Evolutionary conservation across 2,329 filamentous ascomycete genomes (phyloP).

Genomic region (Purpureocillium lavendulum): DNA sequence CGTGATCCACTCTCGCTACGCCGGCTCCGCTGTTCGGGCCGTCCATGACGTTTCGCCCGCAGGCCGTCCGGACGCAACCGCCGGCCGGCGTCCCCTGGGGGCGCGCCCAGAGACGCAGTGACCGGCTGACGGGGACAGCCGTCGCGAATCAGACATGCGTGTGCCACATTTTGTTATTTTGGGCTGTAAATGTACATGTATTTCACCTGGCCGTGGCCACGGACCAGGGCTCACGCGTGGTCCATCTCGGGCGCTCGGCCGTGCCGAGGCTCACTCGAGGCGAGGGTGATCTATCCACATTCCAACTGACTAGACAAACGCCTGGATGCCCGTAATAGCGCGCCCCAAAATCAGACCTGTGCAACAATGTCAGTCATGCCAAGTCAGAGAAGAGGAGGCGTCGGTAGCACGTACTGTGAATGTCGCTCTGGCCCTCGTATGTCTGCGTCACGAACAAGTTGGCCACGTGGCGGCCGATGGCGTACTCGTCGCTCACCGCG

Average conservation of each 20-base stretch:
- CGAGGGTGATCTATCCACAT: too few species aligned
- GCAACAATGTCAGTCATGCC: constrained; percentile 9
- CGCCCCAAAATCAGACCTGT: constrained; percentile 61
- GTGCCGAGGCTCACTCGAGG: too few species aligned
- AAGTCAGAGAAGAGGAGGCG: not conserved
- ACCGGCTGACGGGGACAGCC: too few species aligned
- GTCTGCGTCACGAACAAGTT: constrained; percentile 97
- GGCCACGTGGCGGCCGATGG: constrained; percentile 87
- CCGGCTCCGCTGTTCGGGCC: not conserved
- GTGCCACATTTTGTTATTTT: too few species aligned
- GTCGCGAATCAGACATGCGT: too few species aligned
- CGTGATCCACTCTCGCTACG: not conserved
- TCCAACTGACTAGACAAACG: constrained; percentile 51
- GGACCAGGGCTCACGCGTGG: too few species aligned
- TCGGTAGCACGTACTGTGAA: constrained; percentile 65
- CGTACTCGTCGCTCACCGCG: constrained; percentile 95
- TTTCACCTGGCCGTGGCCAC: too few species aligned
- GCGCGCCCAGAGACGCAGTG: too few species aligned
- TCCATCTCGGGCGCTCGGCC: too few species aligned
- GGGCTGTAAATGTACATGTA: too few species aligned
- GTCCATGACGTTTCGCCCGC: not conserved
- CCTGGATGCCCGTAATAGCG: constrained; percentile 68
- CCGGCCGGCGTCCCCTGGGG: not conserved
- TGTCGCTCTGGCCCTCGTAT: constrained; percentile 97
- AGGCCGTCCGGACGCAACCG: not conserved